A percentile compares a stretch with the other conserved stretches of the same genome.
Conservation (phyloP, 2,329 filamentous ascomycete species). For the Paecilomyces niveus region DNA sequence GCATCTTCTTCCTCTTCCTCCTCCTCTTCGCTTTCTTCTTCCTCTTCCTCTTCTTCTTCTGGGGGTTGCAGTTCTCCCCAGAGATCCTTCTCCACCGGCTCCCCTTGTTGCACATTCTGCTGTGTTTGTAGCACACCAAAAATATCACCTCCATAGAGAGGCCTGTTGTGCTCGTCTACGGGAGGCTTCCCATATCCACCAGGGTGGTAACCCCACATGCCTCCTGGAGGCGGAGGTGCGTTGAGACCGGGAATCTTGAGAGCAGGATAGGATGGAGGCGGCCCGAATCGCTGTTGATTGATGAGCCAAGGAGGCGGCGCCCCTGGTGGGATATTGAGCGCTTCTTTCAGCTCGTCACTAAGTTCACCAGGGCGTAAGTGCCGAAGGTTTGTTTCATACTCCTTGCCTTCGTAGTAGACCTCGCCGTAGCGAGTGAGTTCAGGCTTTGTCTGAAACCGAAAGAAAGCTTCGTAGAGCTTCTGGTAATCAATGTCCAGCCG, state of each 20-base stretch:
- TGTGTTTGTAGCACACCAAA: constrained; percentile 69
- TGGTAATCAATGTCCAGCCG: constrained; percentile 98
- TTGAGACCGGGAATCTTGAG: constrained; percentile 92
- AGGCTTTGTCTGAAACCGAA: constrained; percentile 94
- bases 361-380: constrained; percentile 86
- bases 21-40: constrained; percentile 62
- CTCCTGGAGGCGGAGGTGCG: constrained; percentile 81
- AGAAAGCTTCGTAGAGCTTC: constrained; percentile 97
- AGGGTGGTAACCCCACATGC: constrained; percentile 89
- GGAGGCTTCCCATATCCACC: constrained; percentile 96
- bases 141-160: constrained; percentile 88
- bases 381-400: constrained; percentile 89
- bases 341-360: constrained; percentile 82
- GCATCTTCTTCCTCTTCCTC: constrained; percentile 57
- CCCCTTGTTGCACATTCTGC: constrained; percentile 58
- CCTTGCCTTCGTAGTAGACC: constrained; percentile 99
- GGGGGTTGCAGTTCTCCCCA: constrained; percentile 89
- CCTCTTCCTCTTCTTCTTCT: constrained; percentile 69
- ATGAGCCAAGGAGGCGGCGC: constrained; percentile 96
- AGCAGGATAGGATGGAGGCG: constrained; percentile 90
- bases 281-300: constrained; percentile 89
- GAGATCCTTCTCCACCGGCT: constrained; percentile 75
- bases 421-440: constrained; percentile 90
- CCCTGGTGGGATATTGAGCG: constrained; percentile 85
- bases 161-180: constrained; percentile 84